These are phyloP conservation scores for Jaapia argillacea DNA, from an alignment of 768 basidiomycete genomes.

Conservation along the genomic window DNA sequence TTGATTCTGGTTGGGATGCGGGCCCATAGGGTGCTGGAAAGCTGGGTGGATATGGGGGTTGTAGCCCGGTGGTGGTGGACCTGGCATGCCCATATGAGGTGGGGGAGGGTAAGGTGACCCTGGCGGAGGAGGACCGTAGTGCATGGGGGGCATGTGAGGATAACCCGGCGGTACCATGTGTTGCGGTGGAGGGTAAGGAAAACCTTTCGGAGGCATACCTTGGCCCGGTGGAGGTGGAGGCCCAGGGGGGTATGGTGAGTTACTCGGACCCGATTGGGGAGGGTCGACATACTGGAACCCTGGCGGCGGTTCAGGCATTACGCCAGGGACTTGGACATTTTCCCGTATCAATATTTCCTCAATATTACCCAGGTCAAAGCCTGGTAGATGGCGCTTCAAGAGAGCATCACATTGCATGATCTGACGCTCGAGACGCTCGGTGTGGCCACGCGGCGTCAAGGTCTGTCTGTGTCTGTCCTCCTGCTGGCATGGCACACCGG, in stretches of 20 bases:
- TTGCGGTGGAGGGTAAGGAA: conserved; percentile 25
- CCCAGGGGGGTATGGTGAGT: conserved; percentile 13
- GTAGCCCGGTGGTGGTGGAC: conserved; percentile 31
- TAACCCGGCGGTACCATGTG: conserved; percentile 34
- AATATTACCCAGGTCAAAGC: conserved; percentile 55
- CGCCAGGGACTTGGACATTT: conserved; percentile 29
- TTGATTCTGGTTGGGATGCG: conserved; percentile 23
- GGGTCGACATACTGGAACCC: conserved; percentile 17
- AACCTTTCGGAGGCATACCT: conserved; percentile 20
- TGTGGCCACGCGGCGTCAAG: conserved; percentile 75
- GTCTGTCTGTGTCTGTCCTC: conserved; percentile 85
- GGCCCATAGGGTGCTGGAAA: conserved; percentile 38
- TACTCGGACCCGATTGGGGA: conserved; percentile 11
- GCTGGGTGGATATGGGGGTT: conserved; percentile 51
- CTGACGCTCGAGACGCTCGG: conserved; percentile 74
- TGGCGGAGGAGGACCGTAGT: conserved; percentile 30
- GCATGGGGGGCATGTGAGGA: conserved; percentile 33
- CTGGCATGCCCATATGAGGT: conserved; percentile 28
- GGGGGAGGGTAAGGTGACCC: conserved; percentile 26
- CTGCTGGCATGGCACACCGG: conserved; percentile 73
- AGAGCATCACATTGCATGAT: conserved; percentile 71
- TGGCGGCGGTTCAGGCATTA: conserved; percentile 2
- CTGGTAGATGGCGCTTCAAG: conserved; percentile 62
- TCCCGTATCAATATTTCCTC: conserved; percentile 57
- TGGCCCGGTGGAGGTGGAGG: conserved; percentile 11